Percentiles rank a stretch among this genome's conserved stretches.
Evolutionary conservation across 2,329 filamentous ascomycete species (phyloP).

Genomic region (Penicillium nordicum): DNA sequence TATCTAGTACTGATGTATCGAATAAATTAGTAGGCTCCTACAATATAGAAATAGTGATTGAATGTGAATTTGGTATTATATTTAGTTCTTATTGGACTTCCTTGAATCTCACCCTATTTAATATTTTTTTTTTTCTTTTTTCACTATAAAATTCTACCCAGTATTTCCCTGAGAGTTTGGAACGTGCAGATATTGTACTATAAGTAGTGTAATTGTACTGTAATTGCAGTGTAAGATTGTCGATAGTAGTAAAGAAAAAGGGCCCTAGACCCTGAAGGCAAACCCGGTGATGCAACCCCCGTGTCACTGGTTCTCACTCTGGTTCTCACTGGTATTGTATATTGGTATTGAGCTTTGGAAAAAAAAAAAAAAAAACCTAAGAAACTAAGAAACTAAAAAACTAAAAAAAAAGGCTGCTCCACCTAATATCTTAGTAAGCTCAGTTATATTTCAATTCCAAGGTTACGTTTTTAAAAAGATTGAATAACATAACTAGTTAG

Average conservation of each 20-base stretch:
- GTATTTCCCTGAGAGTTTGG: neutral
- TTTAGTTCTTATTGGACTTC: neutral
- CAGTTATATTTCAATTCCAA: neutral
- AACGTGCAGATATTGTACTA: neutral
- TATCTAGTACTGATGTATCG: neutral
- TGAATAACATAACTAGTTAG: no score
- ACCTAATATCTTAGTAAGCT: neutral
- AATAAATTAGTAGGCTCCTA: neutral
- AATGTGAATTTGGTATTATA: neutral
- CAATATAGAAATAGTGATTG: neutral
- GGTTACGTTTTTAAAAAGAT: neutral
- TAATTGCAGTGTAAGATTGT: neutral
- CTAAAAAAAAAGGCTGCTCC: neutral
- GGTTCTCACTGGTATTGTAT: neutral
- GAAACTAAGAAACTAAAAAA: neutral
- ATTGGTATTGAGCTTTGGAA: neutral
- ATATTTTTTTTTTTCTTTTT: neutral
- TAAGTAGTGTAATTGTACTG: neutral
- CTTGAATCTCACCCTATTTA: neutral
- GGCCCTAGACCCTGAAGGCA: slow-evolving; percentile 7
- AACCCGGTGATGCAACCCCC: slow-evolving; percentile 22
- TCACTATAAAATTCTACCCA: neutral
- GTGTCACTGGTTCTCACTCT: slow-evolving; percentile 16
- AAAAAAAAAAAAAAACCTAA: neutral
- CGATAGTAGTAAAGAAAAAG: neutral